Evolutionary conservation across 306 rosid species (phyloP), one percentile per base, ranked within the genome.

Genomic region (Citrullus colocynthis): DNA sequence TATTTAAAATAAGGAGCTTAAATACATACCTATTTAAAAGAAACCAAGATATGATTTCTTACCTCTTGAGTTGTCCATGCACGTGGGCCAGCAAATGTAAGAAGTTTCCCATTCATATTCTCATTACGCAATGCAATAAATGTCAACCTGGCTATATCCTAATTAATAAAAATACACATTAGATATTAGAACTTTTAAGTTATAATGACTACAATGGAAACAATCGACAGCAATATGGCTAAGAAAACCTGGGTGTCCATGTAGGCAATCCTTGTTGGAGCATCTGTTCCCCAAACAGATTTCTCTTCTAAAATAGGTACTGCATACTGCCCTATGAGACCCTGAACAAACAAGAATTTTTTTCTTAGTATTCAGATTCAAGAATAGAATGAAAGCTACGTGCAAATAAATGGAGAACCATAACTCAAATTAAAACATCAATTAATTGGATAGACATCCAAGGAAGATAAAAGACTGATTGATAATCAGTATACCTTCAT

Each of bases 31-130:
- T 44, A 24, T 65, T 56, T 44, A 11, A 69, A 24, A 69, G 6
- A 44, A 41, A 69, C 54, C 55, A 69, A n/a, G 51, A 66, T 6
- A 57, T 41, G 56, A 20, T 6, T 77, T 41, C 51, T 48, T 85
- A 89, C 97, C 93, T 92, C 98, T 83, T 95, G 97, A 85, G 97
- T 92, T 74, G 97, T 92, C 98, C 98, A 95, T 24, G 98, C 96
- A 55, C 97, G 93, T 48, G 98, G 97, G 45, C 98, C 98, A 28
- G 98, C 96, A 86, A 95, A 92, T 11, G 96, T 88, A 63, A 92
- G 93, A 84, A 95, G 93, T 83, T 88, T 89, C 78, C 96, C 95
- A 78, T 86, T 95, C 6, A 92, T 69, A 37, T 82, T 89, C 56
- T 90, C 98, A 84, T 90, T 95, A 58, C 97, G 85, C 63, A 90